Evolutionary conservation across 1,284 basidiomycete genomes (phyloP), one percentile per base, ranked within the genome.

Genomic region (Puccinia novopanici): DNA sequence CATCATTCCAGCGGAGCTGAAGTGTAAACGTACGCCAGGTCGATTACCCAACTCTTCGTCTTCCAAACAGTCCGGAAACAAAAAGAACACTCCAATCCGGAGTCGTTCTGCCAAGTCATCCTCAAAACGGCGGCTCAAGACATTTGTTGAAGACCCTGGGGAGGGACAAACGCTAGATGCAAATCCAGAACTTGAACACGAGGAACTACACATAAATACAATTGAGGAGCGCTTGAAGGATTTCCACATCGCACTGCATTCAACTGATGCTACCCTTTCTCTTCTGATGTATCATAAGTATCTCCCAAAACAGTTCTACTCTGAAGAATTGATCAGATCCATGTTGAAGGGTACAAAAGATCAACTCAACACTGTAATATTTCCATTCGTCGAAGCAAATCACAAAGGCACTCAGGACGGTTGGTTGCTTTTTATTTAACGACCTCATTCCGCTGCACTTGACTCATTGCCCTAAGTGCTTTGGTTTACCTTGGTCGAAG

Each of bases 261-360:
- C 76, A n/a, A 68, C 68, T n/a, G 68, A 78, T 37, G 42, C 55
- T 57, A 45, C 40, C 17, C 55, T 78, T 30, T 52, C 68, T 27
- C n/a, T 78, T 48, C 42, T 78, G 40, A 27, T 52, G 45, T 61
- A 59, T 37, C 40, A 80, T 40, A 13, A 80, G 65, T 37, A 80
- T 45, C 45, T 80, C 6, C 77, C 77, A 17, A 80, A 80, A 52
- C 84, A 93, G 92, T 87, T 93, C 48, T 96, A 93, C 85, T 96
- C 95, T 0, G 95, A 98, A 85, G 95, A 98, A 85, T 87, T 95
- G 17, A 91, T 98, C 80, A 94, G 93, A 84, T 88, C 98, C 10
- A 88, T 87, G 54, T 88, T 91, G 0, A 88, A 94, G 82, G 55
- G 74, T 37, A 61, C 74, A 24, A 95, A 95, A 85, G 91, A 91